These are phyloP conservation scores for Sarcocystis neurona DNA, from an alignment of 169 alveolate genomes.

Conservation along the genomic window DNA sequence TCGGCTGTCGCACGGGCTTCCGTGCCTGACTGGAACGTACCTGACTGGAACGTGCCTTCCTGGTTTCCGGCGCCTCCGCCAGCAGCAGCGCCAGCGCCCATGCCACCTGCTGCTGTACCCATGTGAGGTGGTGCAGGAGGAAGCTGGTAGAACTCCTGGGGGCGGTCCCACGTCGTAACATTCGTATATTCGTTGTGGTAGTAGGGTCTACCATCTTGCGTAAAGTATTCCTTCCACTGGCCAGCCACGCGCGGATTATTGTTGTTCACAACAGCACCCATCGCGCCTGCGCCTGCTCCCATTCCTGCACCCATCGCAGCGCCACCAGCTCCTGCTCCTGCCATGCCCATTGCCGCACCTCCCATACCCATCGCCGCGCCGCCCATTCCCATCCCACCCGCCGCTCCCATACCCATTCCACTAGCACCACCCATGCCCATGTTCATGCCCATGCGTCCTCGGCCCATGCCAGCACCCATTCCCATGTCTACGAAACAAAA, in stretches of 20 bases:
- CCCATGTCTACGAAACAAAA: too few species aligned
- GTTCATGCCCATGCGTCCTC: not conserved
- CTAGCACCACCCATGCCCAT: not conserved
- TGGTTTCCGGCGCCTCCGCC: not conserved
- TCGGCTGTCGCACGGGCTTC: too few species aligned
- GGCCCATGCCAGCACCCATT: constrained; percentile 32
- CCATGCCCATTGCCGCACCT: constrained; percentile 3
- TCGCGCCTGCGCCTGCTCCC: not conserved
- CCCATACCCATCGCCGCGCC: constrained; percentile 17
- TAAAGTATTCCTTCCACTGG: constrained; percentile 72
- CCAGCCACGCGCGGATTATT: constrained; percentile 70
- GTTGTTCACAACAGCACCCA: not conserved
- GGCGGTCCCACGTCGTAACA: constrained; percentile 89
- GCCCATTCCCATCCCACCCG: not conserved
- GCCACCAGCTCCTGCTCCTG: not conserved
- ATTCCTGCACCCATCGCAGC: constrained; percentile 3
- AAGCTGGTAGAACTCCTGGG: constrained; percentile 80
- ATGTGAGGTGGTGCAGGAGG: constrained; percentile 32
- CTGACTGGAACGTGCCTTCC: not conserved
- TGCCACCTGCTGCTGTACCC: constrained; percentile 47
- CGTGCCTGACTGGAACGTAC: too few species aligned
- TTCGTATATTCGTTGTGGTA: constrained; percentile 75
- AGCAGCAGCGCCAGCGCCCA: not conserved
- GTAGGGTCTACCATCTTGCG: constrained; percentile 72
- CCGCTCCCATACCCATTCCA: constrained; percentile 1